Evolutionary conservation across 208 protist genomes (phyloP).

Genomic region (Wallacemonas sp.): DNA sequence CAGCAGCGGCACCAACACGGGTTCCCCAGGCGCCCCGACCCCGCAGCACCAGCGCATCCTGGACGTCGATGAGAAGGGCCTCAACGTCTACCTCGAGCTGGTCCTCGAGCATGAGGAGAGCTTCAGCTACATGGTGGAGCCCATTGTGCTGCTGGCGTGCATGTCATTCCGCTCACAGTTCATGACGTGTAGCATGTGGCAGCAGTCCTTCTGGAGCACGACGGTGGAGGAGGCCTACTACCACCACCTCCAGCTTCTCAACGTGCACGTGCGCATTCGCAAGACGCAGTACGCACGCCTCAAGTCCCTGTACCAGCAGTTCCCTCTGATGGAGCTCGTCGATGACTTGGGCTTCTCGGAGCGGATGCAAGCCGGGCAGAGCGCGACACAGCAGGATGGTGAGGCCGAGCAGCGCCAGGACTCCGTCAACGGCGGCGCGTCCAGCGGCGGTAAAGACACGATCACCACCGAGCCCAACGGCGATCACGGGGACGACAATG

Average conservation of each 20-base stretch:
- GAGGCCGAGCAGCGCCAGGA: background rate
- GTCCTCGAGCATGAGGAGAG: conserved; percentile 61
- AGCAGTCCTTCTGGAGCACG: conserved; percentile 43
- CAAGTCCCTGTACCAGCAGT: conserved; percentile 67
- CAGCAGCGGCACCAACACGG: conserved; percentile 2
- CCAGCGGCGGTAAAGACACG: background rate
- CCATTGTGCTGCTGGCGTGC: conserved; percentile 71
- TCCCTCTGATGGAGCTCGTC: conserved; percentile 67
- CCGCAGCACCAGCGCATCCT: conserved; percentile 12
- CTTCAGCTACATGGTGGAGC: conserved; percentile 59
- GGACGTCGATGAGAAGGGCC: conserved; percentile 24
- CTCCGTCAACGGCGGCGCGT: background rate
- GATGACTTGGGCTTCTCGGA: conserved; percentile 51
- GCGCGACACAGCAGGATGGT: conserved; percentile 5
- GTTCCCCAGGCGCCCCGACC: background rate
- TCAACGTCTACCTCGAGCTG: conserved; percentile 67
- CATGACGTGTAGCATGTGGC: conserved; percentile 70
- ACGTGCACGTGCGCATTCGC: conserved; percentile 51
- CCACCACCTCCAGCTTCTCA: conserved; percentile 71
- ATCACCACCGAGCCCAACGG: no score
- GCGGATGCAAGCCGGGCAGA: conserved; percentile 10
- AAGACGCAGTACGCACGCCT: conserved; percentile 57
- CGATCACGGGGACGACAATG: background rate
- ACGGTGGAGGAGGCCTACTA: conserved; percentile 77
- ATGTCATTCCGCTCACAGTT: conserved; percentile 87